These are phyloP conservation scores for Pneumocystis canis DNA, from an alignment of 1,139 yeast genomes.

Conservation along the genomic window DNA sequence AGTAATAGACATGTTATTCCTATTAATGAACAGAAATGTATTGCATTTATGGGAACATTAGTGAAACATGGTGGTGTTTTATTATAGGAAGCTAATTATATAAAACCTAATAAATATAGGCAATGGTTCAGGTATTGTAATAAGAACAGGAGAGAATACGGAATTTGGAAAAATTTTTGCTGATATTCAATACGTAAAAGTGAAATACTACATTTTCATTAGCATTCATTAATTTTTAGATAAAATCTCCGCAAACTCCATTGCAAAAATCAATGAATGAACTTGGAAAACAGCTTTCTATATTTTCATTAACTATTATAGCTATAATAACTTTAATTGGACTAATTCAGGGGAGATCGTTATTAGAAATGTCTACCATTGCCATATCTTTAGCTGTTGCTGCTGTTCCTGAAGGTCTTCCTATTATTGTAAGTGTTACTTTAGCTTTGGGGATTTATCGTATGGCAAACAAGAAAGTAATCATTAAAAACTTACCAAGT, in stretches of 20 bases:
- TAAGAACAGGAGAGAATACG: conserved; percentile 74
- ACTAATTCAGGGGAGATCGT: conserved; percentile 71
- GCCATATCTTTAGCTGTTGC: conserved; percentile 95
- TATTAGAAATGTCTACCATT: conserved; percentile 95
- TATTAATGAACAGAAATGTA: conserved; percentile 51
- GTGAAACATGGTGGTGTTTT: conserved; percentile 57
- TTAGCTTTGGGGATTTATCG: conserved; percentile 85
- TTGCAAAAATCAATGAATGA: conserved; percentile 88
- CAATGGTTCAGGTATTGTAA: conserved; percentile 86
- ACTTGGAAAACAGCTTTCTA: conserved; percentile 74
- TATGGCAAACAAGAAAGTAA: conserved; percentile 88
- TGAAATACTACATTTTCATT: not conserved
- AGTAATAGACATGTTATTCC: conserved; percentile 28
- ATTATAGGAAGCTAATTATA: not conserved
- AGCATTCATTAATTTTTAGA: conserved; percentile 19
- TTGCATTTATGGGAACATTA: conserved; percentile 91
- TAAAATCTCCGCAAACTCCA: conserved; percentile 93
- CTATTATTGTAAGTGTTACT: conserved; percentile 91
- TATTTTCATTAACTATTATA: conserved; percentile 68
- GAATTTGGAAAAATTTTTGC: conserved; percentile 83
- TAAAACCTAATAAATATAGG: conserved; percentile 5
- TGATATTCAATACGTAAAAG: conserved; percentile 56
- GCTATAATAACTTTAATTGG: conserved; percentile 81
- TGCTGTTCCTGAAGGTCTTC: conserved; percentile 94
- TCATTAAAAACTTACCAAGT: conserved; percentile 81